Base-by-base conservation (phyloP, 148 eudicot genomes). In the Gaultheria prostrata region DNA sequence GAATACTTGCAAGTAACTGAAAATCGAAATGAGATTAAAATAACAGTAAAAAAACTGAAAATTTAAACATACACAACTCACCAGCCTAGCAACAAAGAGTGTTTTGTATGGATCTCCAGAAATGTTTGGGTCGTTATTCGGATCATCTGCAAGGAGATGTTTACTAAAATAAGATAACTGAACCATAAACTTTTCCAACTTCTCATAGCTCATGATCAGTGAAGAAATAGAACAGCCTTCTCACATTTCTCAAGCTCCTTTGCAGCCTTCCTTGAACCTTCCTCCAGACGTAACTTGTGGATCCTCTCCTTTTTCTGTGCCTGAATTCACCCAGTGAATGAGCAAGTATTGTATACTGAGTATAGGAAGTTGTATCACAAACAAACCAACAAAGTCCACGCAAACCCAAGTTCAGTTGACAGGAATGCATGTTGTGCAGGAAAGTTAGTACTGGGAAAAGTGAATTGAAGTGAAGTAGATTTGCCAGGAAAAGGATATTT, bases 31-130 rank as follows among this genome's bases (percentile, higher is more conserved):
- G 63, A 74, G 39, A 56, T 7, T 59, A 18, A 75, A 20, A 51
- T n/a, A n/a, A n/a, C n/a, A n/a, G n/a, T n/a, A 30, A 53, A 14
- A 24, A 8, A 70, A 69, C 46, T 74, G 13, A 75, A 73, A 48
- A 20, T 3, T 13, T 54, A 30, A 20, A 50, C 74, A 30, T 26
- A 78, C 5, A 33, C 1, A 72, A 32, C n/a, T 87, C 85, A 97
- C 99, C 87, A 97, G 97, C 86, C 98, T 91, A 45, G 99, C 90
- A 74, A 97, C 98, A 87, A 97, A 95, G 65, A 97, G 89, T 17
- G 99, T 97, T 90, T 97, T 97, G 91, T 95, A 97, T 21, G 99
- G 99, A 85, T 95, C 99, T 85, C 95, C 99, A 80, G 98, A 90
- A 35, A 89, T 86, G 90, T 90, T 90, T 51, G 96, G 96, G 81